Base-by-base conservation (phyloP, 2,329 filamentous ascomycete species). In the Cladophialophora carrionii region DNA sequence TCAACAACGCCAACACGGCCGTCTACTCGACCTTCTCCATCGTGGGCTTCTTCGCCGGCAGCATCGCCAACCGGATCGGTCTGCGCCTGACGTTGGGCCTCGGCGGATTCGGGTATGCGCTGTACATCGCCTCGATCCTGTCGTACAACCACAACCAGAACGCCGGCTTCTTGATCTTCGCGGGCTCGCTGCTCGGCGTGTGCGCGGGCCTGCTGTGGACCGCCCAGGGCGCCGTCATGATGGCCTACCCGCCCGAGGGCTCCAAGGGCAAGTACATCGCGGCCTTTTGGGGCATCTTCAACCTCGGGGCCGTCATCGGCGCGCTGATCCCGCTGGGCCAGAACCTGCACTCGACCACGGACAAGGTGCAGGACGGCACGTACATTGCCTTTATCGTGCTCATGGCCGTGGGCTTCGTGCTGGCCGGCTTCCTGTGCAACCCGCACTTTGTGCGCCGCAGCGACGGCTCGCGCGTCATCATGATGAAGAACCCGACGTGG, bases 401-500 rank as follows among this genome's bases (percentile, higher is more conserved):
- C 71, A 95, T 92, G 81, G 82, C 90, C 60, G 71, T 84, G 53
- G 91, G 91, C 53, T 90, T 90, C 66, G 71, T 86, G 14, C 80
- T 96, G 1, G 58, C 68, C 22, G 85, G 90, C 32, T 86, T 90
- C 73, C 80, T 83, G 48, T 87, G 87, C 72, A 87, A 95, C 90
- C 43, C 85, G 85, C 71, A 84, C 87, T 62, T 68, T 62, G 85
- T 96, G 68, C 80, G 90, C 70, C 91, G 92, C 67, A 81, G 84
- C 43, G 91, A 96, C 74, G 91, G 91, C 64, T 89, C 89, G 64
- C 85, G 87, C 65, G 87, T 96, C 74, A 92, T 96, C 68, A 78
- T 93, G 68, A 96, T 94, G 90, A 94, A 95, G 81, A 90, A 96
- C 77, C 92, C 92, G 3, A 90, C 90, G 58, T 96, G 90, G 90